Conservation (phyloP, 768 basidiomycete genomes). For the Tulasnella sp. region DNA sequence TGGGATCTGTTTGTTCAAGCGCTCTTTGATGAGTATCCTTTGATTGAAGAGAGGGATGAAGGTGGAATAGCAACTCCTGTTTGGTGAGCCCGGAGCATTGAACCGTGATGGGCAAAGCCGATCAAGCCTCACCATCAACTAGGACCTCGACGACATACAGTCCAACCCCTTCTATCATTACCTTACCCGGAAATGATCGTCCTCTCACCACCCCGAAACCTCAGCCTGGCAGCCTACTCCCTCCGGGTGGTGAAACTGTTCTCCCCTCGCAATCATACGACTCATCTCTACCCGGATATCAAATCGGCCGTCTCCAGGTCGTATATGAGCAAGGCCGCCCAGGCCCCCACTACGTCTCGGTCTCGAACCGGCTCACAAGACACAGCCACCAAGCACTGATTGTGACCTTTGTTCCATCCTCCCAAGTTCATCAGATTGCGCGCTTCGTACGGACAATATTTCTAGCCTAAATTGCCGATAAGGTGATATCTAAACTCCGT, state of each 20-base stretch:
- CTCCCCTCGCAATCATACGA: neutral
- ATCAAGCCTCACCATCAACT: neutral
- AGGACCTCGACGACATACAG: neutral
- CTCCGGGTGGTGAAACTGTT: neutral
- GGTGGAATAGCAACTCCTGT: neutral
- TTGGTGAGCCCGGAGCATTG: neutral
- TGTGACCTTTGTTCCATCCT: neutral
- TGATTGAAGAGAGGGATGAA: neutral
- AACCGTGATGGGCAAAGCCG: no score
- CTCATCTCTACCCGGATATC: neutral
- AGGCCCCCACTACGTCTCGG: neutral
- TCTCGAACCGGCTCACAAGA: neutral
- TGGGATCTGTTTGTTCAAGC: neutral
- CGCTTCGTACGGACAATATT: neutral
- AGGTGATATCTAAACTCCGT: no score
- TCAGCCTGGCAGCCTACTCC: neutral
- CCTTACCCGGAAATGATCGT: neutral
- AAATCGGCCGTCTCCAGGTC: neutral
- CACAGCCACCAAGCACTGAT: neutral
- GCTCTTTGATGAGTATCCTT: neutral
- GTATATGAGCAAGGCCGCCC: neutral
- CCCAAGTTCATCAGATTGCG: neutral
- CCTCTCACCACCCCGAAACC: no score
- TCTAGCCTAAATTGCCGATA: no score
- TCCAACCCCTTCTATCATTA: neutral